Evolutionary conservation across 108 stramenopile species (phyloP), one percentile per base, ranked within the genome.

Genomic region (Fistulifera solaris): DNA sequence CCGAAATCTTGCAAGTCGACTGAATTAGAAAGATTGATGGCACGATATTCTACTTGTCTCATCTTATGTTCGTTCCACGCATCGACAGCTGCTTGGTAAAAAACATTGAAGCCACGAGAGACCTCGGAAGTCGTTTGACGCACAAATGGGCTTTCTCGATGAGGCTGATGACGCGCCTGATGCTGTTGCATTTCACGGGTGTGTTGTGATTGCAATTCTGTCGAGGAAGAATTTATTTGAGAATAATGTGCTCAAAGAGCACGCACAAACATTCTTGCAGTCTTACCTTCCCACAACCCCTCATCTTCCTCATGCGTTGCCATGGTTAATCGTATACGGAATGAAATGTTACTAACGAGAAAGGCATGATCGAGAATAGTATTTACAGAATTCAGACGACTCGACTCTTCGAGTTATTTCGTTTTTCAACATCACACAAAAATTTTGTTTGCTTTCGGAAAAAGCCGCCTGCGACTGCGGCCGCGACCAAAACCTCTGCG

Each of bases 151-250:
- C 21, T 19, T 45, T 17, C 44, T 4, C 19, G 19, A 45, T 45
- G 44, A 14, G 14, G 40, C 40, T 40, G 40, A 19, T 45, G 44
- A 11, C 67, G 55, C 1, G 66, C 66, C 31, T 72, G 71, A 52
- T 77, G 72, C 38, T 81, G 75, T 40, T 74, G 72, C 48, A 81
- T 75, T 65, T 81, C 80, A 25, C 72, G 62, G 1, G 71, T 63
- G 59, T 81, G 73, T 59, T 71, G 61, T 7, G 35, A 61, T 14
- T 38, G 16, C n/a, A 17, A 7, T 28, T 15, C 24, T n/a, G 13
- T 52, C 21, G 18, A 28, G 18, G n/a, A 31, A 52, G 19, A 22
- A 55, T 35, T 35, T 35, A 6, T 3, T 35, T 35, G 31, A 35
- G 31, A 35, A 35, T 35, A 35, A 6, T 8, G 31, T 3, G 8